These are phyloP conservation scores for Kwoniella sp. DNA, from an alignment of 768 basidiomycete genomes.

Conservation along the genomic window DNA sequence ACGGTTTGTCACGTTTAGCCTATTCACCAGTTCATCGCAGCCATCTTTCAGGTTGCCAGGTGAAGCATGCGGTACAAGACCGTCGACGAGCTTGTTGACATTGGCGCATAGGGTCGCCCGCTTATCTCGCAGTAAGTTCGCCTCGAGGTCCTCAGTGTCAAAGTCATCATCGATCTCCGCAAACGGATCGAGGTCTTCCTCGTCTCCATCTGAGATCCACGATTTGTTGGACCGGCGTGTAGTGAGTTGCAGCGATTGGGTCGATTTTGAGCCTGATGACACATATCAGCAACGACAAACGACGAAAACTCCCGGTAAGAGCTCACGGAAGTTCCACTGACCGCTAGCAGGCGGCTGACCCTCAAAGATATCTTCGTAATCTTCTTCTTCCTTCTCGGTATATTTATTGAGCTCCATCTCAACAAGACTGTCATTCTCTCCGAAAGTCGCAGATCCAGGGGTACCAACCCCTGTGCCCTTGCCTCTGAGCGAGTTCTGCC, in stretches of 20 bases:
- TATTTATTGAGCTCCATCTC: constrained; percentile 76
- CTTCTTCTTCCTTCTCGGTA: constrained; percentile 82
- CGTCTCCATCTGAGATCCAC: constrained; percentile 82
- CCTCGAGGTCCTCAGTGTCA: constrained; percentile 74
- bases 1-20: background rate
- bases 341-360: constrained; percentile 51
- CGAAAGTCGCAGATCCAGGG: background rate
- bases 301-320: background rate
- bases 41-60: constrained; percentile 76
- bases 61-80: constrained; percentile 76
- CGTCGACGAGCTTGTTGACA: constrained; percentile 83
- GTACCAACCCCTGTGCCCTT: constrained; percentile 16
- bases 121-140: constrained; percentile 91
- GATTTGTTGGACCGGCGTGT: constrained; percentile 84
- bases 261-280: background rate
- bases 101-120: constrained; percentile 79
- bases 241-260: constrained; percentile 78
- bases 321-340: constrained; percentile 7
- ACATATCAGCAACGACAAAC: background rate
- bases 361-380: constrained; percentile 92
- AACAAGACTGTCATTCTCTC: constrained; percentile 17
- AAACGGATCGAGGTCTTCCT: constrained; percentile 88
- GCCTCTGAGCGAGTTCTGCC: constrained; percentile 39
- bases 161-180: constrained; percentile 97
- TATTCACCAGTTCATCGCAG: constrained; percentile 79